These are phyloP conservation scores for Calonectria henricotiae DNA, from an alignment of 2,329 filamentous ascomycete species.

Conservation along the genomic window DNA sequence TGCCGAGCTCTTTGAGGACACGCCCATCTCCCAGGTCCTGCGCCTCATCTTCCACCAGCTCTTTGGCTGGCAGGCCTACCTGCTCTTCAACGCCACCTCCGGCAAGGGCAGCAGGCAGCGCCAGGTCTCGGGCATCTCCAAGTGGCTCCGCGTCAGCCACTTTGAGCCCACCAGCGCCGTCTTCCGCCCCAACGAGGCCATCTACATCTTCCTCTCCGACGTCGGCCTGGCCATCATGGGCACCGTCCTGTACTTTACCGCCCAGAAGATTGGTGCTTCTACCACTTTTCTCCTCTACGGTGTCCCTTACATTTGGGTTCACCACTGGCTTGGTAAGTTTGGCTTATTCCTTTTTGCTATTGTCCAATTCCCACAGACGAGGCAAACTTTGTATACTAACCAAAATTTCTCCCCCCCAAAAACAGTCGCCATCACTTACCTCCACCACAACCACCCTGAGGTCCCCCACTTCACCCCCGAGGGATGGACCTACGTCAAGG, in stretches of 20 bases:
- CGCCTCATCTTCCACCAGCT: conserved; percentile 75
- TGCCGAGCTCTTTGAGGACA: conserved; percentile 75
- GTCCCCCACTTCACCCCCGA: conserved; percentile 62
- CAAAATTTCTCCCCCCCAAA: background rate
- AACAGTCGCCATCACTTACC: conserved; percentile 80
- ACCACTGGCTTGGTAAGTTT: conserved; percentile 77
- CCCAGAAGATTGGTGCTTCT: conserved; percentile 69
- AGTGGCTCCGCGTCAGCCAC: conserved; percentile 69
- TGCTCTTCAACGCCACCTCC: conserved; percentile 72
- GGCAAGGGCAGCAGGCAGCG: conserved; percentile 67
- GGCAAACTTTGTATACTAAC: conserved; percentile 19
- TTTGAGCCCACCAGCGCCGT: conserved; percentile 75
- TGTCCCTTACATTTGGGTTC: conserved; percentile 79
- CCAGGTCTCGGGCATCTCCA: conserved; percentile 53
- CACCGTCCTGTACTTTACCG: conserved; percentile 67
- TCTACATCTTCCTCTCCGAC: conserved; percentile 73
- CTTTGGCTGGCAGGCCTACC: conserved; percentile 76
- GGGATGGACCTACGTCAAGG: conserved; percentile 75
- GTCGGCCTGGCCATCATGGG: conserved; percentile 71
- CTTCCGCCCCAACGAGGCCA: conserved; percentile 72
- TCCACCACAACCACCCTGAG: conserved; percentile 79
- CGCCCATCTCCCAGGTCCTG: conserved; percentile 71
- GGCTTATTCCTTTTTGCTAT: too few species aligned
- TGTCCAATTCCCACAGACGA: background rate
- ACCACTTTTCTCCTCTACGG: conserved; percentile 74